Evolutionary conservation across 805 yeast genomes (phyloP).

Genomic region (Saccharomycopsis olivae): DNA sequence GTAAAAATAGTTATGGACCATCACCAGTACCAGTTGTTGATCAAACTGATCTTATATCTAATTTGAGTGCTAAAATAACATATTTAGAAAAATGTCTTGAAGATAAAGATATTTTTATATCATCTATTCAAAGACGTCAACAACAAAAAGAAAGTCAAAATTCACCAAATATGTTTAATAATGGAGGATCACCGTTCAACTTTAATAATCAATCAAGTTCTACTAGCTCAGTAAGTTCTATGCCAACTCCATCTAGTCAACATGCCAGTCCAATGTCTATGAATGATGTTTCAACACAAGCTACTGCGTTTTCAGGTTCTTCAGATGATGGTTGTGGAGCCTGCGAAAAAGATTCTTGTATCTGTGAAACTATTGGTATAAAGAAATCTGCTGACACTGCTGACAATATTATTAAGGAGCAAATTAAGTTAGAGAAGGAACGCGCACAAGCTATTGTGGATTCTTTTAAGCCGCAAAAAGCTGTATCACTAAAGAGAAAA

Average conservation of each 20-base stretch:
- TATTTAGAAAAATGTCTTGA: constrained; percentile 9
- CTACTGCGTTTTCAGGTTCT: constrained; percentile 12
- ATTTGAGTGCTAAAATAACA: constrained; percentile 7
- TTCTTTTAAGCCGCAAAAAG: not conserved
- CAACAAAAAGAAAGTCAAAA: not conserved
- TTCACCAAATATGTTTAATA: not conserved
- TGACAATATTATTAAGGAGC: constrained; percentile 1
- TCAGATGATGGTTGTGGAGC: constrained; percentile 42
- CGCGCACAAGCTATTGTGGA: not conserved
- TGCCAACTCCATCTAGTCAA: constrained; percentile 18
- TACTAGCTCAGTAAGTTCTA: constrained; percentile 5
- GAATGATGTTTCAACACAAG: not conserved
- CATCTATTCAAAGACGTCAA: constrained; percentile 1
- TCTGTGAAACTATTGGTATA: constrained; percentile 40
- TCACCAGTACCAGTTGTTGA: not conserved
- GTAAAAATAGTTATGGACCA: not conserved
- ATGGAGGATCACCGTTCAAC: not conserved
- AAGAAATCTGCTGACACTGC: constrained; percentile 18
- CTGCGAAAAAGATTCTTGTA: constrained; percentile 59
- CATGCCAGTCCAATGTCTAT: constrained; percentile 17
- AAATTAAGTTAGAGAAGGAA: constrained; percentile 1
- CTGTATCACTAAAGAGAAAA: constrained; percentile 13
- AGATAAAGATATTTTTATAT: constrained; percentile 2
- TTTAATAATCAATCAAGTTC: not conserved
- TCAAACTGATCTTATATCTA: constrained; percentile 4